These are phyloP conservation scores for Fusarium sp. DNA, from an alignment of 2,329 filamentous ascomycete species.

Conservation along the genomic window DNA sequence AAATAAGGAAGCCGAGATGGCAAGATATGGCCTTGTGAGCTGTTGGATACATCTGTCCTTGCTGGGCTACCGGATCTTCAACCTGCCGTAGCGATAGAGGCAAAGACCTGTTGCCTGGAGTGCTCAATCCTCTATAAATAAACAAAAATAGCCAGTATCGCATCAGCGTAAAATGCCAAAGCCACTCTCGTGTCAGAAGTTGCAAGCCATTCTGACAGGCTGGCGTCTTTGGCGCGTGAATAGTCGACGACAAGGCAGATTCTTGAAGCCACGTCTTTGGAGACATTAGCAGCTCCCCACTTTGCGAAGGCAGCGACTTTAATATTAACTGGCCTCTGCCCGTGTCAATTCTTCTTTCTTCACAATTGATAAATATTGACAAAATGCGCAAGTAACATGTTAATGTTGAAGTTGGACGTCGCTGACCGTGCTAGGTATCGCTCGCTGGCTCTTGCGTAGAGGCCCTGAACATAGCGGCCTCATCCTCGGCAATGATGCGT, in stretches of 20 bases:
- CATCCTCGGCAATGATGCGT: conserved; percentile 39
- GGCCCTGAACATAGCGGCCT: conserved; percentile 35
- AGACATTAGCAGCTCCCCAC: conserved; percentile 34
- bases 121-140: not conserved
- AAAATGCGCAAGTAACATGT: conserved; percentile 32
- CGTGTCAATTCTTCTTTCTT: not conserved
- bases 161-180: not conserved
- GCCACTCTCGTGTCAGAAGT: not conserved
- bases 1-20: not conserved
- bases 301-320: conserved; percentile 35
- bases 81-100: not conserved
- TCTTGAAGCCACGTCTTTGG: conserved; percentile 36
- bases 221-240: conserved; percentile 6
- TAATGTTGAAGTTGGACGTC: rapidly evolving
- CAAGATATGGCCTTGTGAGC: not conserved
- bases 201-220: conserved; percentile 2
- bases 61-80: not conserved
- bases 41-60: not conserved
- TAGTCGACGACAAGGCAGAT: conserved; percentile 22
- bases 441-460: conserved; percentile 36
- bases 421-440: conserved; percentile 33
- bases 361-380: not conserved
- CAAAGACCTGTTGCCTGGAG: not conserved
- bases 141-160: not conserved
- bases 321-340: conserved; percentile 7